Base-by-base conservation (phyloP, 768 basidiomycete genomes). In the Cystofilobasidium ferigula region DNA sequence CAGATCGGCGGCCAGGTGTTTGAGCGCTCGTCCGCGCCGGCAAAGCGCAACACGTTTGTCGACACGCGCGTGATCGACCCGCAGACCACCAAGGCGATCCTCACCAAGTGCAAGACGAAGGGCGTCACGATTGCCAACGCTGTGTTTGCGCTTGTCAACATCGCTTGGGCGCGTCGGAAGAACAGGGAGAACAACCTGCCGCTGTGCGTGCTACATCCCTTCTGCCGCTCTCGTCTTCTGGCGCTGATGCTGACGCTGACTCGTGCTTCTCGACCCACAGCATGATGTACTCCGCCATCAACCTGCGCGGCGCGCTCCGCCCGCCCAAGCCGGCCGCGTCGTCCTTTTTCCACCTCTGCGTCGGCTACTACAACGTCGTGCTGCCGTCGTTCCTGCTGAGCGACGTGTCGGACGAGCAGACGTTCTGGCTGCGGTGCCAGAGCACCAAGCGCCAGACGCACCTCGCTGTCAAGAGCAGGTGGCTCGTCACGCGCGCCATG, bases 261-360 rank as follows among this genome's bases (percentile, higher is more conserved):
- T n/a, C n/a, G n/a, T 47, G n/a, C 43, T 47, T n/a, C 14, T n/a
- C n/a, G n/a, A n/a, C n/a, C n/a, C n/a, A n/a, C n/a, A 85, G 84
- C 63, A 82, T 90, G 83, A 85, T 91, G 82, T 92, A 92, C 74
- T 87, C 87, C 10, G 88, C 89, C 16, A 78, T 89, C 57, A 91
- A 90, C 75, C 77, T 89, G 43, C 82, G 89, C 3, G 66, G 66
- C 13, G 66, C 66, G 22, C 66, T 83, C 85, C 6, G 81, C 82
- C 72, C 71, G 78, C 42, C 76, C 58, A n/a, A 62, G 69, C 61
- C 53, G 60, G 28, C 62, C 71, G 38, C 84, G 45, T 71, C 77
- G 68, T 88, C 87, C 14, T 87, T 87, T 77, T 88, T 86, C 84
- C 87, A 85, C 78, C 79, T 89, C 38, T 83, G 85, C n/a, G 83